Evolutionary conservation across 208 protist species (phyloP), one percentile per base, ranked within the genome.

Genomic region (Crithidia mellificae): DNA sequence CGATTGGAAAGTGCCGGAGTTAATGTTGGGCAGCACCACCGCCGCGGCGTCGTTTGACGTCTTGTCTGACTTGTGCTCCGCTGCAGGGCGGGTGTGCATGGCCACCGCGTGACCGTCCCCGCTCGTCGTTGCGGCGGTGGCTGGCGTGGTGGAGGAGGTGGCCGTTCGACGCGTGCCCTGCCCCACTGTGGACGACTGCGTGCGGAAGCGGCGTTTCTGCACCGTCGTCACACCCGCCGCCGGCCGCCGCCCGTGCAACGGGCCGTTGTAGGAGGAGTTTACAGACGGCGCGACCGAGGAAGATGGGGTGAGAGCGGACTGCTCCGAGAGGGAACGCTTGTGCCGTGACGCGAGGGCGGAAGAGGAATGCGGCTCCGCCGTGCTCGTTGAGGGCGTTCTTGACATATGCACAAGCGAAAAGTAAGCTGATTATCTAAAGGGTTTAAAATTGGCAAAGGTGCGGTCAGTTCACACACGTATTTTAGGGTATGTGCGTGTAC

Each of bases 241-340:
- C 12, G 65, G 63, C 12, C 22, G 52, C 4, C 30, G 54, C 14
- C 39, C 34, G 1, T 12, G 38, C 49, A 51, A 43, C 0, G 49
- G 24, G 14, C 53, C 1, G 29, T 27, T 65, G 30, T 36, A 27
- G 29, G 22, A 46, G 6, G 54, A 34, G 7, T 38, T 57, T 9
- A 68, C 41, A 6, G 56, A 49, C 9, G 36, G 22, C 25, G 32
- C 15, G 27, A 19, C 32, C 14, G 51, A 38, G 12, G 47, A 38
- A 8, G 47, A n/a, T 17, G 46, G 46, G 29, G 22, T 38, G 3
- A 15, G 5, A 1, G 59, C 24, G 22, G 46, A 44, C 46, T 43
- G 30, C 59, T 65, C 34, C 5, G 59, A 65, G 34, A 53, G 46
- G 11, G 59, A 65, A 15, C 59, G 59, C 20, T 34, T 50, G 32